Evolutionary conservation across 345 rosid species (phyloP).

Genomic region (Gossypium rotundifolium): DNA sequence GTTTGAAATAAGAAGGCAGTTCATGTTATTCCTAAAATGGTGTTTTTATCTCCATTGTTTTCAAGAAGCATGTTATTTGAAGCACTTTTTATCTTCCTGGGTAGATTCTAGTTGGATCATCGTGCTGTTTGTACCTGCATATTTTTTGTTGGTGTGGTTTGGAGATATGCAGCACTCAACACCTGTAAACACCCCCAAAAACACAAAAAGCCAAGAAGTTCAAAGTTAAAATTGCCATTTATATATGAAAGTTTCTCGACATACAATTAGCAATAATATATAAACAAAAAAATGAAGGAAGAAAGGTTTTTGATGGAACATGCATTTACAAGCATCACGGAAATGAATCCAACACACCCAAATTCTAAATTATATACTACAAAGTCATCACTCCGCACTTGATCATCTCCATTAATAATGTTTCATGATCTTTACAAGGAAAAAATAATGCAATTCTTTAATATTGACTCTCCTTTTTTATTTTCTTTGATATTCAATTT

Average conservation of each 20-base stretch:
- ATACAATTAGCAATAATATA: no score
- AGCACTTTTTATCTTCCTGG: neutral
- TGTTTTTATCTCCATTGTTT: neutral
- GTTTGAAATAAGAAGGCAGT: neutral
- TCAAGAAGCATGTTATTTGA: neutral
- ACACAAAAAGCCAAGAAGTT: constrained; percentile 4
- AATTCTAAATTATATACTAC: no score
- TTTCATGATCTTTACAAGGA: no score
- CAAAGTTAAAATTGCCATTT: constrained; percentile 5
- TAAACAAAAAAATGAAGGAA: no score
- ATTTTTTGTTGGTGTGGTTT: constrained; percentile 37
- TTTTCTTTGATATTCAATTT: no score
- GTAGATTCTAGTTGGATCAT: neutral
- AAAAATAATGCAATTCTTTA: no score
- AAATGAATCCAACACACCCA: no score
- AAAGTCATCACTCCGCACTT: no score
- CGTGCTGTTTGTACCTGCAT: constrained; percentile 41
- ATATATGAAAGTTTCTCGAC: neutral
- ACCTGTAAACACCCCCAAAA: constrained; percentile 47
- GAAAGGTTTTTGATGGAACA: no score
- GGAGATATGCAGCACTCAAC: constrained; percentile 91
- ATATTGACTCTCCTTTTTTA: no score
- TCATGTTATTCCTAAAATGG: neutral
- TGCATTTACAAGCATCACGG: no score
- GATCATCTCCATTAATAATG: no score